Conservation (phyloP, 2,329 filamentous ascomycete species). For the Botrytis fabae region DNA sequence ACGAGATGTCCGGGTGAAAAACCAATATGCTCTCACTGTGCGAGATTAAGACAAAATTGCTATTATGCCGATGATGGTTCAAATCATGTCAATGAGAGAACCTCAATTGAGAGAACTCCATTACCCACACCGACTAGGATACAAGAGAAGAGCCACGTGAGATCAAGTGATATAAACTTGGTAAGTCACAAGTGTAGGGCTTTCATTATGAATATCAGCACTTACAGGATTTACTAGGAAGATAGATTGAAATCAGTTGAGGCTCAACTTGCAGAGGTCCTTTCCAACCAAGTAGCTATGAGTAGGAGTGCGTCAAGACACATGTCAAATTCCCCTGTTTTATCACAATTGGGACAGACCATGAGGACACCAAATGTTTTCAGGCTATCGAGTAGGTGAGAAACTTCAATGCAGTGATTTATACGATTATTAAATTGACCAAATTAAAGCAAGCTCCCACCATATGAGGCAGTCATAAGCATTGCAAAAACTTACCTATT, state of each 20-base stretch:
- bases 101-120: constrained; percentile 20
- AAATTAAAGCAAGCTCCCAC: constrained; percentile 39
- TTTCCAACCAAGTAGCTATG: constrained; percentile 31
- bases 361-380: constrained; percentile 9
- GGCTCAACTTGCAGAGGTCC: constrained; percentile 36
- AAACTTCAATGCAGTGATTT: neutral
- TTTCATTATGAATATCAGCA: too few relatives aligned
- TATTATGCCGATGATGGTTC: constrained; percentile 44
- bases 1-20: constrained; percentile 53
- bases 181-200: constrained; percentile 4
- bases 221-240: constrained; percentile 29
- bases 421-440: neutral
- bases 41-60: constrained; percentile 50
- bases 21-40: constrained; percentile 51
- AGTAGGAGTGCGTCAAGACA: constrained; percentile 25
- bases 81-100: constrained; percentile 23
- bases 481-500: constrained; percentile 47
- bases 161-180: constrained; percentile 15
- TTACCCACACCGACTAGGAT: neutral
- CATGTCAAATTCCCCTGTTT: constrained; percentile 13
- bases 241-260: constrained; percentile 37
- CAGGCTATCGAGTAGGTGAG: constrained; percentile 27
- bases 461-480: constrained; percentile 44
- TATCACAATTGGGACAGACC: constrained; percentile 6
- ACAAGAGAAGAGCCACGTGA: neutral